These are phyloP conservation scores for Strombidium stylifer DNA, from an alignment of 73 alveolate genomes.

Conservation along the genomic window DNA sequence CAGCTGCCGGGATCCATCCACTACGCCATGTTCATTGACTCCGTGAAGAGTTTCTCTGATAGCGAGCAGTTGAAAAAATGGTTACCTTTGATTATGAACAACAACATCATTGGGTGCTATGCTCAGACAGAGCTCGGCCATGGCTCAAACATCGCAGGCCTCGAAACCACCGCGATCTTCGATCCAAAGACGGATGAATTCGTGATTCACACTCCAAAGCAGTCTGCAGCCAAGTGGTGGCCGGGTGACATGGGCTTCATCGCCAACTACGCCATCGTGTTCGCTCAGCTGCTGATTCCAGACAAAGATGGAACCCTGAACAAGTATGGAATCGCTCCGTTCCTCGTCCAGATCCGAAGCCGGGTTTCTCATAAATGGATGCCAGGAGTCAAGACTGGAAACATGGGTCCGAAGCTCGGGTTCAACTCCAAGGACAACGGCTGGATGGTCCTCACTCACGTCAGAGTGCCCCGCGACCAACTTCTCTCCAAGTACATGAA, in stretches of 20 bases:
- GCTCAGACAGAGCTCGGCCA: conserved; percentile 86
- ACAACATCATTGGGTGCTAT: conserved; percentile 55
- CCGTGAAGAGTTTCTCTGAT: conserved; percentile 14
- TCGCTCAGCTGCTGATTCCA: conserved; percentile 55
- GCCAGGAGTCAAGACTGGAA: conserved; percentile 87
- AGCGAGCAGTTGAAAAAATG: conserved; percentile 38
- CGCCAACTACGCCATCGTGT: conserved; percentile 56
- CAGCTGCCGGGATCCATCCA: too few relatives aligned
- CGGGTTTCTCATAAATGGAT: conserved; percentile 72
- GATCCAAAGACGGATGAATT: conserved; percentile 49
- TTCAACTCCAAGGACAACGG: conserved; percentile 84
- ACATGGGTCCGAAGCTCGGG: conserved; percentile 92
- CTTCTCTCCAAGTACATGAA: conserved; percentile 70
- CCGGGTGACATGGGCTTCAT: conserved; percentile 83
- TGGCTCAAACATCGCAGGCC: conserved; percentile 77
- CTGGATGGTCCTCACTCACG: conserved; percentile 62
- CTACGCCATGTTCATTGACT: conserved; percentile 32
- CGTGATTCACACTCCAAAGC: conserved; percentile 43
- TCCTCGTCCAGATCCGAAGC: conserved; percentile 78
- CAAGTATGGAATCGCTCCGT: conserved; percentile 76
- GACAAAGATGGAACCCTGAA: too few relatives aligned
- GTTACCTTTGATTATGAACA: conserved; percentile 9
- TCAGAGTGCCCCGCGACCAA: conserved; percentile 72
- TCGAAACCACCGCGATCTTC: conserved; percentile 68
- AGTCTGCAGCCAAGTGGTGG: conserved; percentile 61